Percentiles rank a stretch among this genome's conserved stretches.
Evolutionary conservation across 805 yeast species (phyloP).

Genomic region (Candida xiaguanensis): DNA sequence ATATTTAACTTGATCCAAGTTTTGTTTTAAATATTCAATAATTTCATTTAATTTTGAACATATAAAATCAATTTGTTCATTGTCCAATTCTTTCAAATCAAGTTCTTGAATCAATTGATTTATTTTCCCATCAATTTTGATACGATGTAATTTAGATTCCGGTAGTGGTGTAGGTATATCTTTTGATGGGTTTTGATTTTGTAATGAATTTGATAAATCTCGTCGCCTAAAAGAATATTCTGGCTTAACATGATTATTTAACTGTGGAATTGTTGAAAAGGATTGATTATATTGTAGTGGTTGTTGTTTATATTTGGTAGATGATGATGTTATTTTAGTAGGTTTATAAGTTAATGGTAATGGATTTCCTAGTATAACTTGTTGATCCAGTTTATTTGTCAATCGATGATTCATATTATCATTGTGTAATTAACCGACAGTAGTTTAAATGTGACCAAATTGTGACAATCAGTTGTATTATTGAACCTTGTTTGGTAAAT

Average conservation of each 20-base stretch:
- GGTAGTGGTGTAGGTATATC: background rate
- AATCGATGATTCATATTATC: conserved; percentile 12
- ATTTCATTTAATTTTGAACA: background rate
- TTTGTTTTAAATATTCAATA: background rate
- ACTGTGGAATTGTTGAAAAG: background rate
- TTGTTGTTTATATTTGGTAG: background rate
- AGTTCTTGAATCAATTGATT: background rate
- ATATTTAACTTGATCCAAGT: background rate
- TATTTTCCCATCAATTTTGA: background rate
- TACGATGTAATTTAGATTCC: background rate
- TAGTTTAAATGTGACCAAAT: too few species aligned
- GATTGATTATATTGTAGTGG: background rate
- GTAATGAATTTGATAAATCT: too few species aligned
- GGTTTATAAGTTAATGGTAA: conserved; percentile 32
- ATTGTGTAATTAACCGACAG: conserved; percentile 2
- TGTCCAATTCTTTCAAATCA: background rate
- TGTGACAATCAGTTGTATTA: too few species aligned
- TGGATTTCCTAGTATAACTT: background rate
- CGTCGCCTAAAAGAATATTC: background rate
- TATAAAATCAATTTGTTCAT: background rate
- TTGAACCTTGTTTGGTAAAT: background rate
- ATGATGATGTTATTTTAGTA: background rate
- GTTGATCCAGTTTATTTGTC: background rate
- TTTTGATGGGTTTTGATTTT: background rate
- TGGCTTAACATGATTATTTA: background rate